Evolutionary conservation across 331 rosid genomes (phyloP), one percentile per base, ranked within the genome.

Genomic region (Telfairia occidentalis): DNA sequence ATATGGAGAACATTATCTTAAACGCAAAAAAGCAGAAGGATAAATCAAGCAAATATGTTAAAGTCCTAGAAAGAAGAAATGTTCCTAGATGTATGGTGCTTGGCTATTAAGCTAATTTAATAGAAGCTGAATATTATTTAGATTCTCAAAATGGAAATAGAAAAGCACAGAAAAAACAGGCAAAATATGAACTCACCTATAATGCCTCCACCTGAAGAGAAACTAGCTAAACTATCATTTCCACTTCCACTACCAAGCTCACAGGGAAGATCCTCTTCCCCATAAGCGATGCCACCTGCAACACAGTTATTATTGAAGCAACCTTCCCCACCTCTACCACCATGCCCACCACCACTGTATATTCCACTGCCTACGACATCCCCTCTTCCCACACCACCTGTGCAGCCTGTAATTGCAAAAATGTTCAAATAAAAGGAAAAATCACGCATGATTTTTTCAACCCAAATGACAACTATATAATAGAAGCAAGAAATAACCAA

Each of bases 231-330:
- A 70, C 80, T 86, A 58, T 71, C 85, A 78, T 89, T 85, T 78
- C 99, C 99, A 76, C 97, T 95, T 83, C 99, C 99, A 71, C 99
- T 95, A 66, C 99, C 99, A 84, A 95, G 99, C 82, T 95, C 96
- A 82, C 99, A 95, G 1, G 99, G 99, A 81, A 95, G 81, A 79
- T 84, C 85, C 2, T 66, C 90, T 84, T 83, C 82, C 74, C 99
- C 99, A 77, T 92, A 90, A 66, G 94, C 38, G 77, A 76, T 54
- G 80, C 99, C 99, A 35, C 99, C 99, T 37, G 83, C 87, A 70
- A 95, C 81, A 76, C 84, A 90, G 80, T 78, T 88, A 24, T 80
- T 84, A 72, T 89, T 70, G 76, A 76, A 79, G 82, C 91, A 90
- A 45, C 96, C 99, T 48, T 71, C 85, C 72, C 99, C 99, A 71